phyloP scores from a whole-genome alignment of 352 stramenopile species.

The Heterotrichella gracilis region DNA sequence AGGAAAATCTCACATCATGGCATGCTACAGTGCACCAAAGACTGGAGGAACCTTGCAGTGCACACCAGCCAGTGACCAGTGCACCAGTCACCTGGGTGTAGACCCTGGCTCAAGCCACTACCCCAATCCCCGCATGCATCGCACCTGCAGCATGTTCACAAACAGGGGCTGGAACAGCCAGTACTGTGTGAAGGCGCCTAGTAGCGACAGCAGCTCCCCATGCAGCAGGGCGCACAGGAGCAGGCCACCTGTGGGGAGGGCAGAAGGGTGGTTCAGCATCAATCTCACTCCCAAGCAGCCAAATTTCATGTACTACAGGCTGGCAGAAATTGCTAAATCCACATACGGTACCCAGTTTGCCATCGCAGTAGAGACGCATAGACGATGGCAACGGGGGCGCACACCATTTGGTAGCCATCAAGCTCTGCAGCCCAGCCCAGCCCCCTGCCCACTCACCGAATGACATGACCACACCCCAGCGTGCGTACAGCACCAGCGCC shows the following conservation, averaged over 20 bases:
- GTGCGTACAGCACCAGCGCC: background rate
- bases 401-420: too few relatives aligned
- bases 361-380: background rate
- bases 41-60: too few relatives aligned
- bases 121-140: too few relatives aligned
- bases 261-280: background rate
- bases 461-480: background rate
- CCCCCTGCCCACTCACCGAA: background rate
- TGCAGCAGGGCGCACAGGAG: background rate
- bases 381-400: background rate
- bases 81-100: too few relatives aligned
- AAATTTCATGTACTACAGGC: background rate
- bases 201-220: conserved; percentile 24
- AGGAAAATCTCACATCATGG: too few relatives aligned
- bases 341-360: background rate
- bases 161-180: conserved; percentile 41
- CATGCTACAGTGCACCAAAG: too few relatives aligned
- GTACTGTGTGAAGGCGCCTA: conserved; percentile 46
- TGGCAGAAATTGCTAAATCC: background rate
- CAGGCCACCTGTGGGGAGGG: background rate
- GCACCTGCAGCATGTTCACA: conserved; percentile 52
- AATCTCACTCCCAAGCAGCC: background rate
- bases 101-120: too few relatives aligned
- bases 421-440: too few relatives aligned
- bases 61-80: too few relatives aligned